Evolutionary conservation across 352 stramenopile genomes (phyloP).

Genomic region (Thalassiosira livingstoniorum): DNA sequence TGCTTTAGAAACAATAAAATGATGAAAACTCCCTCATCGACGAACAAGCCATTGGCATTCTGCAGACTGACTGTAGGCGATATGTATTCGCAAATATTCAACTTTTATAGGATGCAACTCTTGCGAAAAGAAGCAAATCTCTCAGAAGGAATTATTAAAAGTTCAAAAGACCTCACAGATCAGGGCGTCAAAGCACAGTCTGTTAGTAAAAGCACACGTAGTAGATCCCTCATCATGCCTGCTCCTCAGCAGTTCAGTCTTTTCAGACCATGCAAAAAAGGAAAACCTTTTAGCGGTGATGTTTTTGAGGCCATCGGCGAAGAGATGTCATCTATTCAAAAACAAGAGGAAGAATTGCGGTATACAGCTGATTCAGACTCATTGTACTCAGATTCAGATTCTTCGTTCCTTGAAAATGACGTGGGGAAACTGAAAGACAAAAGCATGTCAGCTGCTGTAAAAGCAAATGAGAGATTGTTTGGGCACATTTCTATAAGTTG

Average conservation of each 20-base stretch:
- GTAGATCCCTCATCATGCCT: constrained; percentile 43
- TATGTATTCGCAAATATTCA: constrained; percentile 52
- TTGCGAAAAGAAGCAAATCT: constrained; percentile 42
- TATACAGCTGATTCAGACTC: constrained; percentile 57
- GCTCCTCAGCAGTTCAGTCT: constrained; percentile 56
- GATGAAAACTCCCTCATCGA: constrained; percentile 18
- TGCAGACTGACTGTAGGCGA: constrained; percentile 60
- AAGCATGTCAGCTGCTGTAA: constrained; percentile 22
- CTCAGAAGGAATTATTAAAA: constrained; percentile 25
- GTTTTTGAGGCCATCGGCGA: constrained; percentile 57
- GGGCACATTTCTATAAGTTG: constrained; percentile 67
- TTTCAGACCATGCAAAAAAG: constrained; percentile 45
- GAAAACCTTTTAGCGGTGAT: constrained; percentile 27
- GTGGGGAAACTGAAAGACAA: constrained; percentile 42
- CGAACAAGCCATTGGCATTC: constrained; percentile 38
- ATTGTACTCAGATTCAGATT: constrained; percentile 55
- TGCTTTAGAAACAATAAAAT: constrained; percentile 38
- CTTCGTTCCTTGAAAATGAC: constrained; percentile 32
- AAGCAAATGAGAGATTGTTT: constrained; percentile 61
- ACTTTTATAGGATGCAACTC: constrained; percentile 53
- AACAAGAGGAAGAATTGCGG: constrained; percentile 49
- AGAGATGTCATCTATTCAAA: constrained; percentile 62
- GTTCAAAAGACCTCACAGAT: constrained; percentile 2
- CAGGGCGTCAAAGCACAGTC: background rate
- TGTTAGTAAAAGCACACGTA: background rate